phyloP scores from a whole-genome alignment of 768 basidiomycete species.

The Trametes cinnabarina region DNA sequence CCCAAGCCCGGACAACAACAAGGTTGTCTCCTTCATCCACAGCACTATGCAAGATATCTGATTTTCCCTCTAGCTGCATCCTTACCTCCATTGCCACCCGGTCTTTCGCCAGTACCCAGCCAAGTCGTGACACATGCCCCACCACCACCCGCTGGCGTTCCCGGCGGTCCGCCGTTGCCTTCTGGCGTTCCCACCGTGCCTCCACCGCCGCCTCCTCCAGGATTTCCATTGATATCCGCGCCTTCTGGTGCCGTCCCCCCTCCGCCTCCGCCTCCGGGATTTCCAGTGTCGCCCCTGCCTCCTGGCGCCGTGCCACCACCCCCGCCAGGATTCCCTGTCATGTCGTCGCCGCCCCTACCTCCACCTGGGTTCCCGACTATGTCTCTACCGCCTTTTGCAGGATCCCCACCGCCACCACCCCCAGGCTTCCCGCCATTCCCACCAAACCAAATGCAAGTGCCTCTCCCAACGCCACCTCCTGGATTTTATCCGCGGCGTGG shows the following conservation, averaged over 20 bases:
- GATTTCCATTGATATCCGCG: conserved; percentile 12
- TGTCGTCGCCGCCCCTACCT: conserved; percentile 18
- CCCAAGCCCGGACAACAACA: conserved; percentile 20
- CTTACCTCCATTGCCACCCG: conserved; percentile 30
- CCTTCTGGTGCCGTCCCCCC: conserved; percentile 14
- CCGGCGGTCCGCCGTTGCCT: conserved; percentile 7
- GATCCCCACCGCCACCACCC: conserved; percentile 39
- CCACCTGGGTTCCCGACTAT: conserved; percentile 24
- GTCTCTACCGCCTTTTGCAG: conserved; percentile 27
- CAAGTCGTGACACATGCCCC: conserved; percentile 3
- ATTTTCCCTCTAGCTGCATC: background rate
- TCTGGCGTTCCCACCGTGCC: background rate
- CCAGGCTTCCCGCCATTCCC: conserved; percentile 25
- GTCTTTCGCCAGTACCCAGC: conserved; percentile 18
- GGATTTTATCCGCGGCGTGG: conserved; percentile 62
- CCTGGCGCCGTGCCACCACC: conserved; percentile 21
- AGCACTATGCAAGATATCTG: too few species aligned
- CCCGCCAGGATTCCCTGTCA: conserved; percentile 25
- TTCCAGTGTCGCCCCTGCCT: conserved; percentile 15
- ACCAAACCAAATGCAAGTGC: conserved; percentile 26
- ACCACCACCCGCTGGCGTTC: conserved; percentile 22
- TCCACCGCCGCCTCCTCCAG: conserved; percentile 11
- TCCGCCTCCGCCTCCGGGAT: conserved; percentile 24
- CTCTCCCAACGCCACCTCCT: conserved; percentile 48
- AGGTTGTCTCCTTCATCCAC: background rate